A percentile compares a stretch with the other conserved stretches of the same genome.
Conservation (phyloP, 192 early-diverging fungal genomes). For the Fimicolochytrium jonesii region DNA sequence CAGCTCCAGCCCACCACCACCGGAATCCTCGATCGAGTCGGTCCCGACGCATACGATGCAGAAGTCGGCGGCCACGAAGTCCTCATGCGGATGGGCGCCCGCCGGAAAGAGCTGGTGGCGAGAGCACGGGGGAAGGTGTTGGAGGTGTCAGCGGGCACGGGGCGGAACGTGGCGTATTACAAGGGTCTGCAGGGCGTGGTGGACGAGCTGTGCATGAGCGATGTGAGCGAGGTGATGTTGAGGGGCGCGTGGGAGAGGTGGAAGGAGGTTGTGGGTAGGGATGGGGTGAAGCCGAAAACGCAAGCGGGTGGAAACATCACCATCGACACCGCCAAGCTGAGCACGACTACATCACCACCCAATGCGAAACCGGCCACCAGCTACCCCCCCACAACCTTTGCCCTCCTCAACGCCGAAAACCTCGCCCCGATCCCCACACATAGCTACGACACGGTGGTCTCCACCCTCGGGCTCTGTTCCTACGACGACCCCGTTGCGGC, state of each 20-base stretch:
- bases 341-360: slow-evolving; percentile 14
- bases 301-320: too few relatives aligned
- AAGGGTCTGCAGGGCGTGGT: too few relatives aligned
- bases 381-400: slow-evolving; percentile 19
- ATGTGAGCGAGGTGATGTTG: slow-evolving; percentile 51
- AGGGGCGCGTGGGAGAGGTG: slow-evolving; percentile 35
- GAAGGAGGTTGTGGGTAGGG: too few relatives aligned
- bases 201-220: slow-evolving; percentile 51
- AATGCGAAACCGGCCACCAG: slow-evolving; percentile 11
- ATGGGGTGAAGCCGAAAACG: not conserved
- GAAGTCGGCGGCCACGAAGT: slow-evolving; percentile 58
- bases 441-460: slow-evolving; percentile 59
- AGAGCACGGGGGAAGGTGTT: slow-evolving; percentile 54
- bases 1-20: too few relatives aligned
- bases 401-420: slow-evolving; percentile 33
- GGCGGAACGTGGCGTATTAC: slow-evolving; percentile 59
- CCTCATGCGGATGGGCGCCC: slow-evolving; percentile 52
- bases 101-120: slow-evolving; percentile 41
- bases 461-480: slow-evolving; percentile 67
- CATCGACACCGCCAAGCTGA: too few relatives aligned
- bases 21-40: slow-evolving; percentile 2
- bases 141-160: slow-evolving; percentile 62
- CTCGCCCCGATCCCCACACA: slow-evolving; percentile 13
- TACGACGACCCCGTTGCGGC: slow-evolving; percentile 49
- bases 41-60: slow-evolving; percentile 55